Evolutionary conservation across 495 filamentous ascomycete species (phyloP).

Genomic region (Aspergillus conjunctus): DNA sequence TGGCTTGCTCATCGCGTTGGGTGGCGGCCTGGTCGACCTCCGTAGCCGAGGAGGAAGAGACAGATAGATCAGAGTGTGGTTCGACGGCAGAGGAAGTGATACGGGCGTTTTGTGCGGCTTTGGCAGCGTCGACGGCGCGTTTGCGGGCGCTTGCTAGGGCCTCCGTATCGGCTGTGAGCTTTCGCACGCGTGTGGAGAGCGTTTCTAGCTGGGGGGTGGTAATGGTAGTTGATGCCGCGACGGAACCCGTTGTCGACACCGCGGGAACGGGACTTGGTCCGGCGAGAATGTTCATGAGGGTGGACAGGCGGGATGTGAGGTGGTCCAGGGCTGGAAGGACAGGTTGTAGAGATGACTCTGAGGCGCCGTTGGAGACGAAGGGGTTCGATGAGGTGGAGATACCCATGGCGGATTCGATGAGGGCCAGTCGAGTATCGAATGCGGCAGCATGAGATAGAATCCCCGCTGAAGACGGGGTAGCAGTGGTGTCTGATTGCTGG

Average conservation of each 20-base stretch:
- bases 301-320: conserved; percentile 46
- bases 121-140: conserved; percentile 69
- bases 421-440: conserved; percentile 77
- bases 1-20: conserved; percentile 64
- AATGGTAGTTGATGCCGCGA: conserved; percentile 26
- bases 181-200: conserved; percentile 70
- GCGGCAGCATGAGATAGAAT: conserved; percentile 79
- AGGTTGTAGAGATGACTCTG: conserved; percentile 70
- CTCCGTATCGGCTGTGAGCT: conserved; percentile 78
- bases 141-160: conserved; percentile 70
- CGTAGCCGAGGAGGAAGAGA: conserved; percentile 59
- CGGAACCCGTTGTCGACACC: conserved; percentile 24
- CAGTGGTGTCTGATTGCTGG: conserved; percentile 27
- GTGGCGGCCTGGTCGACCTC: conserved; percentile 33
- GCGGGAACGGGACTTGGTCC: conserved; percentile 41
- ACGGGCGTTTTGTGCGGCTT: conserved; percentile 61
- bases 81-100: conserved; percentile 48
- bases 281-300: conserved; percentile 47
- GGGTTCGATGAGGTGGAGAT: conserved; percentile 68
- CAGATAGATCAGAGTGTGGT: conserved; percentile 31
- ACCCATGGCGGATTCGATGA: conserved; percentile 81
- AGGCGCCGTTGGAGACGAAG: conserved; percentile 58
- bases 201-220: conserved; percentile 64
- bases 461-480: conserved; percentile 60
- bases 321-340: conserved; percentile 77